Evolutionary conservation across 257 asterid species (phyloP).

Genomic region (Przewalskia tangutica): DNA sequence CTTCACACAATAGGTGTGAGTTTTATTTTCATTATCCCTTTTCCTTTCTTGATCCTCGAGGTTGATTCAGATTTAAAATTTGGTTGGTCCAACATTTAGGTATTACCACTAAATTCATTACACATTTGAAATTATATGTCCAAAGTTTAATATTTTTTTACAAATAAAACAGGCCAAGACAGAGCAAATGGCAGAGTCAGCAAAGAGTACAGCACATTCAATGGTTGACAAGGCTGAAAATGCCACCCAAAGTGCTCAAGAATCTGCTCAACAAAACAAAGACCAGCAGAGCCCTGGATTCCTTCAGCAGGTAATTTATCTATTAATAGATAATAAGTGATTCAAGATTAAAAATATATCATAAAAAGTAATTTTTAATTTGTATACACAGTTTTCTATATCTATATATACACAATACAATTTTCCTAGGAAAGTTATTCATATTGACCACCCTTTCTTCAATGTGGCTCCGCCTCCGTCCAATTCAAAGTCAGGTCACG

Average conservation of each 20-base stretch:
- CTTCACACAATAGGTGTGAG: background rate
- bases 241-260: slow-evolving; percentile 25
- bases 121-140: too few relatives aligned
- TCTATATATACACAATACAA: too few relatives aligned
- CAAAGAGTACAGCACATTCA: slow-evolving; percentile 27
- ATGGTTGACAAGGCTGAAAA: slow-evolving; percentile 38
- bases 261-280: slow-evolving; percentile 39
- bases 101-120: background rate
- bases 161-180: slow-evolving; percentile 25
- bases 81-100: too few relatives aligned
- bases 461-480: too few relatives aligned
- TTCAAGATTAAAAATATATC: background rate
- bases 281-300: slow-evolving; percentile 20
- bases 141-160: too few relatives aligned
- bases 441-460: too few relatives aligned
- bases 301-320: slow-evolving; percentile 37
- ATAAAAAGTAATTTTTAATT: too few relatives aligned
- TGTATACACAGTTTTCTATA: too few relatives aligned
- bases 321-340: background rate
- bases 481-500: background rate
- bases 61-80: background rate
- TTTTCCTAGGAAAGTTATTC: too few relatives aligned
- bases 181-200: slow-evolving; percentile 33
- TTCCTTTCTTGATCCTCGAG: background rate
- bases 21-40: background rate